phyloP scores from a whole-genome alignment of 139 green algal genomes.

The Cymbomonas tetramitiformis region DNA sequence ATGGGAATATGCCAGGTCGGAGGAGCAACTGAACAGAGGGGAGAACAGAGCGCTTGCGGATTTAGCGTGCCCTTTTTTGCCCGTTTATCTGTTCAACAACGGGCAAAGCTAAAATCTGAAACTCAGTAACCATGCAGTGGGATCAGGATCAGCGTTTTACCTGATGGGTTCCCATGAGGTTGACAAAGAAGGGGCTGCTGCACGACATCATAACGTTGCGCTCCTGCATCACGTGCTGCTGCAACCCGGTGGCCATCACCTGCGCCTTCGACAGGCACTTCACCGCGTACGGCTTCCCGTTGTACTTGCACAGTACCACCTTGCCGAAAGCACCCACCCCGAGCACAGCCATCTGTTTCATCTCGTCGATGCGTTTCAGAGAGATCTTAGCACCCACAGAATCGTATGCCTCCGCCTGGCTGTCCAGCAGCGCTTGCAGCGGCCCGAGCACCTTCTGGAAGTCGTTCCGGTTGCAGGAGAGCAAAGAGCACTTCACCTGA shows the following conservation, averaged over 20 bases:
- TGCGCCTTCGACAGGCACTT: conserved; percentile 45
- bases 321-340: conserved; percentile 70
- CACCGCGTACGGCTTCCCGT: conserved; percentile 6
- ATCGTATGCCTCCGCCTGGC: too few relatives aligned
- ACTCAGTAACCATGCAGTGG: too few relatives aligned
- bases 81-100: too few relatives aligned
- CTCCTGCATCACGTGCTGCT: conserved; percentile 57
- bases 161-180: conserved; percentile 48
- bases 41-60: too few relatives aligned
- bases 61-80: too few relatives aligned
- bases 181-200: conserved; percentile 68
- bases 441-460: conserved; percentile 12
- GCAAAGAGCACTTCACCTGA: too few relatives aligned
- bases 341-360: conserved; percentile 51
- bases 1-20: too few relatives aligned
- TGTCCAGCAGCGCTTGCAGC: conserved; percentile 39
- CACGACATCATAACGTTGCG: conserved; percentile 53
- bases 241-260: conserved; percentile 6
- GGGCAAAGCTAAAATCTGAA: too few relatives aligned
- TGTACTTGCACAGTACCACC: conserved; percentile 44
- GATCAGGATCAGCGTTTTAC: too few relatives aligned
- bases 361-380: conserved; percentile 39
- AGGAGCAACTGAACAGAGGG: too few relatives aligned
- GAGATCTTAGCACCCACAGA: too few relatives aligned
- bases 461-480: too few relatives aligned